phyloP scores from a whole-genome alignment of 257 asterid genomes.

The Primulina eburnea region DNA sequence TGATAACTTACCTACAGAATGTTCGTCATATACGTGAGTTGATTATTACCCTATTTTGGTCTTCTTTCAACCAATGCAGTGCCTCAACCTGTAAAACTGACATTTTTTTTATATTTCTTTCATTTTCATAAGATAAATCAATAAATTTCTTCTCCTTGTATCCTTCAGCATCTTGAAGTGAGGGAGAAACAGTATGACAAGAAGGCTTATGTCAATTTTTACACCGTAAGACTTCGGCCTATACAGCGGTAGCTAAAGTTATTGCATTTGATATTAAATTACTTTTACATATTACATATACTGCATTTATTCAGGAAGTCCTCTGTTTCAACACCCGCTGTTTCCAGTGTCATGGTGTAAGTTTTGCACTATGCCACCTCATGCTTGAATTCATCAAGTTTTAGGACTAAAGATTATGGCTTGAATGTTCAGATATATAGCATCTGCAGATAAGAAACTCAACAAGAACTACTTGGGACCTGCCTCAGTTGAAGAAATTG shows the following conservation, averaged over 20 bases:
- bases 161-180: constrained; percentile 76
- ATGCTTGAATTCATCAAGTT: constrained; percentile 19
- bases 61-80: too few species aligned
- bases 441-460: constrained; percentile 69
- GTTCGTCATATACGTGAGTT: too few species aligned
- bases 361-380: constrained; percentile 27
- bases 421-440: constrained; percentile 60
- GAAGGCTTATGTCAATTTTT: constrained; percentile 72
- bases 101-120: not conserved
- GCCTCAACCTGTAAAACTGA: too few species aligned
- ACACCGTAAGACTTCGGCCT: constrained; percentile 51
- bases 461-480: constrained; percentile 87
- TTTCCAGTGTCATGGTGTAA: constrained; percentile 81
- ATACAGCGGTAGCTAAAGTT: not conserved
- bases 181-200: constrained; percentile 95
- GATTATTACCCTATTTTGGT: too few species aligned
- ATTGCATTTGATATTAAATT: not conserved
- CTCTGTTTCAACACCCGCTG: constrained; percentile 46
- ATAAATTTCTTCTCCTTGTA: not conserved
- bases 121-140: not conserved
- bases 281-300: not conserved
- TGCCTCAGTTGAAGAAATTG: constrained; percentile 79
- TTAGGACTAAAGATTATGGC: constrained; percentile 14
- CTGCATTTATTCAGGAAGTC: constrained; percentile 48
- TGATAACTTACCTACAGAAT: too few species aligned